Evolutionary conservation across 1,139 yeast genomes (phyloP), one percentile per base, ranked within the genome.

Genomic region (Candida labiduridarum): DNA sequence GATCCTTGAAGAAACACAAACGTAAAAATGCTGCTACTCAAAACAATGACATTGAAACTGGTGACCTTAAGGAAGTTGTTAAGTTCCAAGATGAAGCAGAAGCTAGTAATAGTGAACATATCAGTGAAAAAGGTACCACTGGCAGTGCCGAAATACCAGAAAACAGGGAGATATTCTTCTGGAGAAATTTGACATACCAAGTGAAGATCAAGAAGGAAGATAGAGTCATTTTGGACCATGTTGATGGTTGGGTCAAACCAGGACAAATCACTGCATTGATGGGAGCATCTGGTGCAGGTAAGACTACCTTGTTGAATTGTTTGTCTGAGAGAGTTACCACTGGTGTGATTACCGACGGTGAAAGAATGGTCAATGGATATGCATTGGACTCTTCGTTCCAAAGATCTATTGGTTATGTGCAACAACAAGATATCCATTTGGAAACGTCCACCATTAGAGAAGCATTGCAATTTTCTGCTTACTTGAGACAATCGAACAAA

Each of bases 151-250:
- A 54, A 41, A 25, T 54, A 22, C 51, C 60, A 39, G 45, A 48
- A 16, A 47, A 49, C 45, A 31, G 59, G 35, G 78, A 85, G 47
- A 82, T 85, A 48, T 88, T 87, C 80, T 89, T 86, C 62, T 88
- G 96, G 96, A 82, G 82, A 65, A 82, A 87, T 62, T 83, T 88
- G 47, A 84, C 89, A 54, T 88, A 87, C 63, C 87, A 86, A 58
- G 85, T 88, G 50, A 77, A 83, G 59, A 82, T 86, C 60, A 86
- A 87, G 63, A 65, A 68, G 19, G 89, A 81, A 59, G 75, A 80
- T 14, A 76, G 90, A 59, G 78, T 84, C 40, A 79, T 88, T 58
- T 74, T 88, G 63, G 76, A 80, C 59, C 80, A 81, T 54, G 89
- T 88, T 49, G 91, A 87, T 64, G 96, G 96, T 47, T 88, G 72